phyloP scores from a whole-genome alignment of 192 early-diverging fungal genomes.

The Podila minutissima region DNA sequence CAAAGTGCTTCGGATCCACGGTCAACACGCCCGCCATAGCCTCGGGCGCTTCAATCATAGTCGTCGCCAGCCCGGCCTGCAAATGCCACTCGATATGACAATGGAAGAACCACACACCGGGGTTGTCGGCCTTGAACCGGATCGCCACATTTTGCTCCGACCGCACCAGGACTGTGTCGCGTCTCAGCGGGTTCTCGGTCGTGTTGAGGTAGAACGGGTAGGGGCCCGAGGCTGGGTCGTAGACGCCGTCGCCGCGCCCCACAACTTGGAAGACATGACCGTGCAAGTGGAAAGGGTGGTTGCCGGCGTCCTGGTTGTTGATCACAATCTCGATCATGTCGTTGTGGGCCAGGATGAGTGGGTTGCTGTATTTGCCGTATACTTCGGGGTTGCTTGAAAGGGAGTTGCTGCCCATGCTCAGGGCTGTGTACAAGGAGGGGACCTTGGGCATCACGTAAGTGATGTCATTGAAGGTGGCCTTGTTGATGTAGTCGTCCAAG shows the following conservation, averaged over 20 bases:
- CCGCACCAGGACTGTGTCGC: constrained; percentile 73
- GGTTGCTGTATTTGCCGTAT: constrained; percentile 62
- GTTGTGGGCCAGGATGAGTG: constrained; percentile 59
- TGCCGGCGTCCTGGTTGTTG: constrained; percentile 68
- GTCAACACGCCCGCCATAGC: constrained; percentile 7
- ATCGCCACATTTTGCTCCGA: constrained; percentile 6
- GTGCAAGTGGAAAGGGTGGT: constrained; percentile 76
- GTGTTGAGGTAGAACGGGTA: constrained; percentile 36
- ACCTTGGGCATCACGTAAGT: constrained; percentile 67
- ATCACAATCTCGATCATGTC: constrained; percentile 68
- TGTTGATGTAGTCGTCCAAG: constrained; percentile 73
- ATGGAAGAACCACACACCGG: constrained; percentile 50
- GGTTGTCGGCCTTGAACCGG: constrained; percentile 35
- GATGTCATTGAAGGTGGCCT: constrained; percentile 78
- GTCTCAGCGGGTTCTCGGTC: constrained; percentile 51
- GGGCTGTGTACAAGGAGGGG: constrained; percentile 66
- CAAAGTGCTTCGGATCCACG: constrained; percentile 55
- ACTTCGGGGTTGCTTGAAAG: constrained; percentile 51
- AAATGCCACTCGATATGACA: constrained; percentile 62
- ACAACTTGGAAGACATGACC: constrained; percentile 76
- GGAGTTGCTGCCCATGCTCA: constrained; percentile 55
- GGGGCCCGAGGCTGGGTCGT: constrained; percentile 49
- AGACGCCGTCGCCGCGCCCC: constrained; percentile 46
- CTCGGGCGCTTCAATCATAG: constrained; percentile 67
- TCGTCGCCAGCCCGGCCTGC: constrained; percentile 64